Evolutionary conservation across 371 early-diverging fungal species (phyloP).

Genomic region (Circinella umbellata): DNA sequence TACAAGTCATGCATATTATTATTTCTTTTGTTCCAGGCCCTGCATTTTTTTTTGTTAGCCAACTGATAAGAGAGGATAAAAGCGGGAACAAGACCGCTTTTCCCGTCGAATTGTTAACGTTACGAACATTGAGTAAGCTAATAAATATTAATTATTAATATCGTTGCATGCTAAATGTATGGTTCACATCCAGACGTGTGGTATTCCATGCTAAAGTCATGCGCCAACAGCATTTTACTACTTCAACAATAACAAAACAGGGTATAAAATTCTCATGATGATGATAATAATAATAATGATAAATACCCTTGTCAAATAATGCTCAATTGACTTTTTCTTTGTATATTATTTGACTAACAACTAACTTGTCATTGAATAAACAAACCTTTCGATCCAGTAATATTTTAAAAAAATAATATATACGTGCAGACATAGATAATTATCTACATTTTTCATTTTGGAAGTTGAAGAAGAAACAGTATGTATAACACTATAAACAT

Average conservation of each 20-base stretch:
- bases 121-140: neutral
- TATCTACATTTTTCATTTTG: no score
- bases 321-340: neutral
- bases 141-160: neutral
- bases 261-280: neutral
- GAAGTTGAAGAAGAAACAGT: no score
- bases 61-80: neutral
- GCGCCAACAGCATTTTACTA: neutral
- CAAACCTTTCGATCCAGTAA: neutral
- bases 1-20: neutral
- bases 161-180: neutral
- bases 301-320: neutral
- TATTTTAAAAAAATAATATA: neutral
- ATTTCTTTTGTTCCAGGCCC: neutral
- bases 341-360: neutral
- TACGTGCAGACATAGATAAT: no score
- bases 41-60: neutral
- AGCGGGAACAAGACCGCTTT: neutral
- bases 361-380: neutral
- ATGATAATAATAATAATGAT: neutral
- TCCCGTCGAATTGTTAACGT: neutral
- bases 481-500: no score
- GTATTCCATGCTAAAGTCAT: slow-evolving; percentile 7
- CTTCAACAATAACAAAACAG: no score
- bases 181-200: neutral